Base-by-base conservation (phyloP, 768 basidiomycete genomes). In the Kwoniella sp. region DNA sequence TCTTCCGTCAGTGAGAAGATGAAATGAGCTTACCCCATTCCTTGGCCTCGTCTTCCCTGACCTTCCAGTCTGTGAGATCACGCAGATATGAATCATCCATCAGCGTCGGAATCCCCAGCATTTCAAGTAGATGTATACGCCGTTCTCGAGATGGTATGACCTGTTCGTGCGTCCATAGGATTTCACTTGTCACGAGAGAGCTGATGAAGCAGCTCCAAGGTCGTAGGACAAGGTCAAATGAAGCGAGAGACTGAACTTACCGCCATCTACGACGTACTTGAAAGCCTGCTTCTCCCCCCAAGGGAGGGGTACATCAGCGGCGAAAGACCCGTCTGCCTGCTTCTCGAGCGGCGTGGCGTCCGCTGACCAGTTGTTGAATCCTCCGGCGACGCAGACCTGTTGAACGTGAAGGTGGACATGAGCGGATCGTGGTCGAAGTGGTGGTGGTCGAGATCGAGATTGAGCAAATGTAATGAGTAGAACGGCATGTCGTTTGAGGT, bases 221-320 rank as follows among this genome's bases (percentile, higher is more conserved):
- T 4, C n/a, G n/a, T n/a, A n/a, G n/a, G n/a, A n/a, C n/a, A n/a
- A n/a, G n/a, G n/a, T 20, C 17, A 45, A 25, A 15, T 1, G 7
- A 5, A n/a, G n/a, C n/a, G n/a, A n/a, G n/a, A n/a, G n/a, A 20
- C 20, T 2, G 11, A 13, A 70, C 73, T 62, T 62, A 75, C 76
- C 76, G 25, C 79, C 79, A 68, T 80, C 79, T 9, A 79, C 77
- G 25, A 80, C 79, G 67, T 80, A 80, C 65, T 80, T 80, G 73
- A 78, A 80, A 30, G 79, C 77, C 58, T 79, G 73, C 57, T 76
- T 80, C 63, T 77, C 76, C 20, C 77, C 79, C 68, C 69, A 80
- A 41, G 77, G 77, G 13, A 80, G 25, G 7, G 70, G 61, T 17
- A 80, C 67, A 13, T 71, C 67, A 15, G 65, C 73, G 11, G 65